Evolutionary conservation across 2,329 filamentous ascomycete species (phyloP).

Genomic region (Leptographium flavum): DNA sequence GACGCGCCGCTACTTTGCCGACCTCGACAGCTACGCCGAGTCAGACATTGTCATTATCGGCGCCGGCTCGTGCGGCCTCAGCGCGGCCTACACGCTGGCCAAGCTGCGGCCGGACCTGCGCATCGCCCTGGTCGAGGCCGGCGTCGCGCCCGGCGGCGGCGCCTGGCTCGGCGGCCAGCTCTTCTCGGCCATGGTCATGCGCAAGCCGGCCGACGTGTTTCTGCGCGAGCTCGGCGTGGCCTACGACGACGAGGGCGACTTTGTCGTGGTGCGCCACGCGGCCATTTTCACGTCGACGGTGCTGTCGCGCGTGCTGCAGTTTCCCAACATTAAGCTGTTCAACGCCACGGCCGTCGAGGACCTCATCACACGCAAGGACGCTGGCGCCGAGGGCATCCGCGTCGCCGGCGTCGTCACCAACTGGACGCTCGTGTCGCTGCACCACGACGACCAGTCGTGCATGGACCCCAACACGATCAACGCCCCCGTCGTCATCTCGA

Average conservation of each 20-base stretch:
- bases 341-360: constrained; percentile 90
- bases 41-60: constrained; percentile 89
- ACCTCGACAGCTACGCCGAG: constrained; percentile 80
- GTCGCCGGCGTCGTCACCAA: constrained; percentile 88
- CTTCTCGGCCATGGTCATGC: constrained; percentile 91
- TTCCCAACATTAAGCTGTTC: constrained; percentile 92
- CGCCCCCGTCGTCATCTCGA: constrained; percentile 74
- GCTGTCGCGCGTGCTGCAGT: constrained; percentile 64
- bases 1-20: constrained; percentile 83
- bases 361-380: constrained; percentile 60
- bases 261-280: constrained; percentile 87
- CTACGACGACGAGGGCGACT: constrained; percentile 78
- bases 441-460: constrained; percentile 82
- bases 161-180: constrained; percentile 91
- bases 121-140: constrained; percentile 82
- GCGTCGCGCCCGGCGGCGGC: constrained; percentile 74
- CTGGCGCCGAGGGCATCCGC: constrained; percentile 39
- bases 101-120: constrained; percentile 77
- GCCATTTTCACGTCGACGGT: constrained; percentile 84
- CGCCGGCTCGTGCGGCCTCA: constrained; percentile 71
- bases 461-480: constrained; percentile 98
- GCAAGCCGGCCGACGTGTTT: constrained; percentile 80
- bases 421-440: constrained; percentile 83
- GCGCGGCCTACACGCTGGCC: constrained; percentile 70
- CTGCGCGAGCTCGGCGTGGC: constrained; percentile 67